Conservation (phyloP, 1,284 basidiomycete genomes). For the Cutaneotrichosporon sp. region DNA sequence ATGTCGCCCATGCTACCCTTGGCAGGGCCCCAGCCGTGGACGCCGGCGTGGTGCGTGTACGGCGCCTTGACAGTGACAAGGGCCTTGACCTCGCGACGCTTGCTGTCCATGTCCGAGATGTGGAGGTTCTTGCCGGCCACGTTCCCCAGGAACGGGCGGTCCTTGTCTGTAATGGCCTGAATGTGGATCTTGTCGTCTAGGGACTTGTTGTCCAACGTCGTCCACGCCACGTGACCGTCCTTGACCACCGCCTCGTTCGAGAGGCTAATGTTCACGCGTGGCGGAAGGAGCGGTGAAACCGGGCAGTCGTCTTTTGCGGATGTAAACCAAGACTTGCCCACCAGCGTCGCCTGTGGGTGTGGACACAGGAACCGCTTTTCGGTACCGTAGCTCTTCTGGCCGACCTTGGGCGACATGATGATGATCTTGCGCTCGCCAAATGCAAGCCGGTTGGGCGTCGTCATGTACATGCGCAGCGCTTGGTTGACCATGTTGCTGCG, state of each 20-base stretch:
- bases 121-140: slow-evolving; percentile 44
- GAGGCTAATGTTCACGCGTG: slow-evolving; percentile 80
- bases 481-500: slow-evolving; percentile 12
- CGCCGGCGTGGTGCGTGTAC: slow-evolving; percentile 48
- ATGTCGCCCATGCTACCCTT: slow-evolving; percentile 56
- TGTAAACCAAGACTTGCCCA: slow-evolving; percentile 89
- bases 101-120: slow-evolving; percentile 43
- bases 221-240: slow-evolving; percentile 41
- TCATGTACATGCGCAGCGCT: slow-evolving; percentile 56
- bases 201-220: slow-evolving; percentile 32
- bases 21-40: slow-evolving; percentile 24
- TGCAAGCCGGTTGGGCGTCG: slow-evolving; percentile 75
- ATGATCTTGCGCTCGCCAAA: slow-evolving; percentile 90
- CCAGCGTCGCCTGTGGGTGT: slow-evolving; percentile 88
- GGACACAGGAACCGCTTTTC: slow-evolving; percentile 97
- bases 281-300: slow-evolving; percentile 53
- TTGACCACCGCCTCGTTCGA: slow-evolving; percentile 81
- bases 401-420: slow-evolving; percentile 93
- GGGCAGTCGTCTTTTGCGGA: slow-evolving; percentile 37
- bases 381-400: slow-evolving; percentile 93
- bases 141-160: slow-evolving; percentile 42
- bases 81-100: slow-evolving; percentile 74
- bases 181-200: slow-evolving; percentile 41
- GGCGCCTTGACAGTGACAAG: slow-evolving; percentile 83
- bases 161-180: slow-evolving; percentile 24